Percentiles rank a stretch among this genome's conserved stretches.
These are phyloP conservation scores for Lineolata rhizophorae DNA, from an alignment of 495 filamentous ascomycete species.

Conservation along the genomic window DNA sequence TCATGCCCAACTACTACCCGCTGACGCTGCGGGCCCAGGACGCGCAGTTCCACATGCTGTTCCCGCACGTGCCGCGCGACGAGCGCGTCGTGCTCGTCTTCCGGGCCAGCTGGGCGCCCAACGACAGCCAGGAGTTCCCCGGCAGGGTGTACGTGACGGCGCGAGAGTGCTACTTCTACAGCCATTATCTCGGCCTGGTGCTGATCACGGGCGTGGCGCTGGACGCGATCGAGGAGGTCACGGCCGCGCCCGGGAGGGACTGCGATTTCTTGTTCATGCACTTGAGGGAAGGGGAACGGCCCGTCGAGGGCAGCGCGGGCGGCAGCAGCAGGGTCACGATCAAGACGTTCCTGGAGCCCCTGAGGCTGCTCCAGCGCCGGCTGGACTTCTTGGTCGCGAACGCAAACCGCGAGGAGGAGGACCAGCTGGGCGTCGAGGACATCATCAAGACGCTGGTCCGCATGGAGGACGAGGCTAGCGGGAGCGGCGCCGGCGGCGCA, in stretches of 20 bases:
- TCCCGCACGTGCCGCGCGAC: slow-evolving; percentile 49
- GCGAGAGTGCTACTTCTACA: slow-evolving; percentile 83
- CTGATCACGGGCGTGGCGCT: slow-evolving; percentile 56
- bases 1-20: slow-evolving; percentile 55
- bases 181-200: slow-evolving; percentile 78
- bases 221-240: slow-evolving; percentile 64
- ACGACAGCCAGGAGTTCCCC: slow-evolving; percentile 60
- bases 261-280: slow-evolving; percentile 90
- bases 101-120: slow-evolving; percentile 50
- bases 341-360: slow-evolving; percentile 79
- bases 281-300: slow-evolving; percentile 35
- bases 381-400: slow-evolving; percentile 68
- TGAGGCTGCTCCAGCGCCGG: slow-evolving; percentile 58
- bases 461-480: slow-evolving; percentile 41
- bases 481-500: too few species aligned
- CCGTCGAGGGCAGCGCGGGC: slow-evolving; percentile 36
- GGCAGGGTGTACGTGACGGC: slow-evolving; percentile 78
- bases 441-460: slow-evolving; percentile 40
- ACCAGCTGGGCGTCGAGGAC: slow-evolving; percentile 38
- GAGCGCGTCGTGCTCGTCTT: slow-evolving; percentile 69
- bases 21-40: slow-evolving; percentile 67
- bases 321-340: slow-evolving; percentile 55
- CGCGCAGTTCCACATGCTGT: slow-evolving; percentile 77
- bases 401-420: slow-evolving; percentile 30
- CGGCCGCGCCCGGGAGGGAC: slow-evolving; percentile 68